Percentiles rank a stretch among this genome's conserved stretches.
Evolutionary conservation across 1,284 basidiomycete genomes (phyloP).

Genomic region (Sporisorium exsertum): DNA sequence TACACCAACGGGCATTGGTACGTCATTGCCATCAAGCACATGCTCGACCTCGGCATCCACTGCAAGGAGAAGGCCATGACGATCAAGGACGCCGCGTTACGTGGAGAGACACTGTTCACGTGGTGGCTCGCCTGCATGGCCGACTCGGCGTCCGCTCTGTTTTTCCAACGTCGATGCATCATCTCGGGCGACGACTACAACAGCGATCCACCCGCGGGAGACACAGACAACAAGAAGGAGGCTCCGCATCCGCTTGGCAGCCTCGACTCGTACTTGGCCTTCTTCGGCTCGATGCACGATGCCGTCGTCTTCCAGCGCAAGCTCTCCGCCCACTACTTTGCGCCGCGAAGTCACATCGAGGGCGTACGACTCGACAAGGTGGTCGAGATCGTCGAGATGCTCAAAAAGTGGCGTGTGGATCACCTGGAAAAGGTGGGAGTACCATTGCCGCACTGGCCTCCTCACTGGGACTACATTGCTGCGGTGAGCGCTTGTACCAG

Average conservation of each 20-base stretch:
- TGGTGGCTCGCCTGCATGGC: constrained; percentile 80
- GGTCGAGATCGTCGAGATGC: constrained; percentile 74
- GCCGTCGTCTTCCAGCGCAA: constrained; percentile 76
- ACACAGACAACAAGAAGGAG: constrained; percentile 35
- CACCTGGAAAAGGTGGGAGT: constrained; percentile 84
- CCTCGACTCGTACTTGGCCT: constrained; percentile 43
- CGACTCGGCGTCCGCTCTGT: constrained; percentile 76
- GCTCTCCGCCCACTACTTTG: constrained; percentile 82
- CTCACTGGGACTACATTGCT: constrained; percentile 88
- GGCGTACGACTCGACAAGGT: constrained; percentile 80
- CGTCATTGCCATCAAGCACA: constrained; percentile 50
- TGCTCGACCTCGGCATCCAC: constrained; percentile 57
- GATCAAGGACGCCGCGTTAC: constrained; percentile 42
- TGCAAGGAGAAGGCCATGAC: constrained; percentile 49
- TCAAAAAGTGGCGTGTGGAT: constrained; percentile 80
- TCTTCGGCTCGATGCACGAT: constrained; percentile 35
- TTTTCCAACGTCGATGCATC: constrained; percentile 76
- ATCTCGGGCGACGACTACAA: constrained; percentile 72
- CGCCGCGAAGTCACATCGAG: constrained; percentile 78
- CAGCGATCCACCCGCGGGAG: constrained; percentile 36
- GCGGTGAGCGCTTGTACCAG: constrained; percentile 81
- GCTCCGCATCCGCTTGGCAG: constrained; percentile 35
- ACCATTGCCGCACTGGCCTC: constrained; percentile 77
- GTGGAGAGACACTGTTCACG: constrained; percentile 73
- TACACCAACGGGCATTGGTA: constrained; percentile 55